Conservation (phyloP, 495 filamentous ascomycete genomes). For the Poronia punctata region DNA sequence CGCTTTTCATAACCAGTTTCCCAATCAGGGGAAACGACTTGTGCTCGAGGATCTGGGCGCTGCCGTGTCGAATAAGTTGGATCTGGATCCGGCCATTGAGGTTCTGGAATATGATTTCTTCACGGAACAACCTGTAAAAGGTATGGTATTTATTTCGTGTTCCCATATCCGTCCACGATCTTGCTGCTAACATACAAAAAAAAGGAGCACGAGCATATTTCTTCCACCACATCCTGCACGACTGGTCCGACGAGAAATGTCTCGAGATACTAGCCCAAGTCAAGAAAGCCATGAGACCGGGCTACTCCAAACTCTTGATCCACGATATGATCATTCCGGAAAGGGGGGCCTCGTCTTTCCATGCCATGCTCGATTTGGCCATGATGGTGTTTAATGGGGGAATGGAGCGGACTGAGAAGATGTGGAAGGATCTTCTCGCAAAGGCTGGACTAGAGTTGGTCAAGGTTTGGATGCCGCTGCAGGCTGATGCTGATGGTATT, state of each 20-base stretch:
- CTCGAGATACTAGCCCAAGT: constrained; percentile 33
- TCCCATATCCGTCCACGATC: too few species aligned
- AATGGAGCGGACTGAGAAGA: constrained; percentile 21
- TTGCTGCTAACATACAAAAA: too few species aligned
- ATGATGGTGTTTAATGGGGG: constrained; percentile 23
- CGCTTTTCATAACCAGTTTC: constrained; percentile 26
- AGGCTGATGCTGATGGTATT: constrained; percentile 21
- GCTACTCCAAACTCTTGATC: constrained; percentile 32
- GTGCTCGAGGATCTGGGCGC: constrained; percentile 41
- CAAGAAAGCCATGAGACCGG: constrained; percentile 23
- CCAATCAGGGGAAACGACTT: constrained; percentile 24
- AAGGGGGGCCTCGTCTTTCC: constrained; percentile 7
- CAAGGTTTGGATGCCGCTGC: constrained; percentile 24
- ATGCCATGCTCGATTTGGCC: constrained; percentile 15
- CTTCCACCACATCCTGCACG: constrained; percentile 15
- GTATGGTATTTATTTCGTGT: too few species aligned
- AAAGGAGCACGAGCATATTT: constrained; percentile 27
- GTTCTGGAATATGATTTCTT: constrained; percentile 36
- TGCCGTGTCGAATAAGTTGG: constrained; percentile 28
- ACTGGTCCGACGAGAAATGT: constrained; percentile 17
- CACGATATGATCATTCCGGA: constrained; percentile 44
- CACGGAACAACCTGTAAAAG: constrained; percentile 34
- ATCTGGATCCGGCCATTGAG: constrained; percentile 14
- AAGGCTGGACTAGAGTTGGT: constrained; percentile 26
- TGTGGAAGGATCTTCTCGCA: constrained; percentile 17